A percentile compares a stretch with the other conserved stretches of the same genome.
phyloP scores from a whole-genome alignment of 2,329 filamentous ascomycete genomes.

The Pseudodiploospora longispora region DNA sequence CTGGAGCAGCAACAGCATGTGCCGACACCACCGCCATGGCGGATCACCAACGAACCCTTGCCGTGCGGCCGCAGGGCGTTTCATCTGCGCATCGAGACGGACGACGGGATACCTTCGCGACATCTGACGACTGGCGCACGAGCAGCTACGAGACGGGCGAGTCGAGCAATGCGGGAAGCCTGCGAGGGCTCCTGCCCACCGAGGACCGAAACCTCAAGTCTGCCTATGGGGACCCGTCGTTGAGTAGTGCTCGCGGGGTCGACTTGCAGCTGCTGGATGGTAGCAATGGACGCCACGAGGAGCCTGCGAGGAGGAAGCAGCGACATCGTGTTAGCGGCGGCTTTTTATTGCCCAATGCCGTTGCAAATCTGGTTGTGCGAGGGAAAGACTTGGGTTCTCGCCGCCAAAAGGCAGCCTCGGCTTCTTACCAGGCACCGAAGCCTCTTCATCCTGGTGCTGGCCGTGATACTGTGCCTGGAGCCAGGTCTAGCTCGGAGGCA shows the following conservation, averaged over 20 bases:
- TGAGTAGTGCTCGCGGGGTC: neutral
- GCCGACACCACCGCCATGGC: conserved; percentile 13
- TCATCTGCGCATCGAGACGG: conserved; percentile 5
- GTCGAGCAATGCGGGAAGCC: conserved; percentile 31
- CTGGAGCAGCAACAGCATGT: conserved; percentile 11
- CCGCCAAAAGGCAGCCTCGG: conserved; percentile 7
- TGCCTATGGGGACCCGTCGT: neutral
- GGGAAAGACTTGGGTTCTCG: conserved; percentile 24
- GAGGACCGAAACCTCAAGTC: conserved; percentile 1
- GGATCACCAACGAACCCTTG: conserved; percentile 9
- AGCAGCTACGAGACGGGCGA: conserved; percentile 36
- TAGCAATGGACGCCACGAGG: conserved; percentile 14
- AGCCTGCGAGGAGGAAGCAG: conserved; percentile 23
- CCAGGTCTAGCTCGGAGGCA: conserved; percentile 1
- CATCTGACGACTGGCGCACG: conserved; percentile 8
- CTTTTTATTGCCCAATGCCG: conserved; percentile 42
- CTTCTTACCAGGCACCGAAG: neutral
- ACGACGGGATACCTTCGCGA: conserved; percentile 9
- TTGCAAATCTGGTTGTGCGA: conserved; percentile 15
- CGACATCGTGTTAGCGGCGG: conserved; percentile 40
- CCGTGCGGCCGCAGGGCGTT: conserved; percentile 8
- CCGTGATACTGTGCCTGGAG: conserved; percentile 3
- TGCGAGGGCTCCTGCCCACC: conserved; percentile 12
- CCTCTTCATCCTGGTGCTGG: neutral
- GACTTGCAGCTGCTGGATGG: conserved; percentile 4